Evolutionary conservation across 108 stramenopile species (phyloP), one percentile per base, ranked within the genome.

Genomic region (Discostella stelligeroides): DNA sequence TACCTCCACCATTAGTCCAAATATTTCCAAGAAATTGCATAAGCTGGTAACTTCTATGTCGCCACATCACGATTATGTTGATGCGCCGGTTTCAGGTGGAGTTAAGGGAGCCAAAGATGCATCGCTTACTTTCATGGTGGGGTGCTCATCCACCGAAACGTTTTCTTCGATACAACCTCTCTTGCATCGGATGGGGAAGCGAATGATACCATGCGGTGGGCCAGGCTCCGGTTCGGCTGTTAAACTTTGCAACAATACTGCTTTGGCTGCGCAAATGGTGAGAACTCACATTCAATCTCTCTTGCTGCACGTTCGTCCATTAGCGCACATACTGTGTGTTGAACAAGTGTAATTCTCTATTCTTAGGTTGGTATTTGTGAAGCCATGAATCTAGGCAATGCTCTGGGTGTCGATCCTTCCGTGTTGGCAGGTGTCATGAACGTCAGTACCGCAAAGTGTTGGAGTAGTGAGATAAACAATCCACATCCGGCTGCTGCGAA

Each of bases 1-100:
- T 47, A 79, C 77, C 8, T 71, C 70, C 7, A 79, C 75, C 30
- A 58, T 76, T 12, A 66, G 64, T 47, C 69, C 69, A 9, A 58
- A 47, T 13, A 66, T 43, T 21, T 71, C 70, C 14, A 70, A 70
- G 43, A 60, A 49, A 30, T 58, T 79, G 37, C 77, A 79, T 54
- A 14, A 49, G 27, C 37, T 61, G 23, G 77, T 79, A 20, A 66
- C 64, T n/a, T 66, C 70, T 0, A 27, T 65, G 9, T 71, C 77
- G 43, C 42, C 77, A 12, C 39, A 66, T 38, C 58, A 66, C 53
- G 50, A 79, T 21, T 79, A 79, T 46, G 65, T 93, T 4, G 95
- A 96, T 76, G 96, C 97, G 1, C 97, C 97, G 13, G 96, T 98
- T n/a, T 92, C 90, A 24, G 96, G 95, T n/a, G 95, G 96, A 13